These are phyloP conservation scores for Claviceps arundinis DNA, from an alignment of 2,329 filamentous ascomycete genomes.

Conservation along the genomic window DNA sequence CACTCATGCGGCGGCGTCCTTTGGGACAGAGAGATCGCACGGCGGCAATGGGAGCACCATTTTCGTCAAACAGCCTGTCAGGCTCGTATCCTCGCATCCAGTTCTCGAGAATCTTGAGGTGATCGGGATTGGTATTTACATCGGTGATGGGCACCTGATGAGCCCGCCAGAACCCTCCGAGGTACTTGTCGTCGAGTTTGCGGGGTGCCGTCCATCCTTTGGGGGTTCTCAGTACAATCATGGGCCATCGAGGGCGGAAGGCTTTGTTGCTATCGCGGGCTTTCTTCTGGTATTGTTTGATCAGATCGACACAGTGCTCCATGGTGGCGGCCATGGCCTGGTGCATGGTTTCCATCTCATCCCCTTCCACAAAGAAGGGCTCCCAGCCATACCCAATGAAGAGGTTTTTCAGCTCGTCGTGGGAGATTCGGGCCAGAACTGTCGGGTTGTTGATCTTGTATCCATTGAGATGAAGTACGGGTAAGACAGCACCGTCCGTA, in stretches of 20 bases:
- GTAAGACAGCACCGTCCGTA: slow-evolving; percentile 63
- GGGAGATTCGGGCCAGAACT: slow-evolving; percentile 57
- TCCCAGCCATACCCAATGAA: slow-evolving; percentile 67
- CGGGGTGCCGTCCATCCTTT: slow-evolving; percentile 72
- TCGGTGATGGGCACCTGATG: slow-evolving; percentile 69
- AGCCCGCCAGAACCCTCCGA: slow-evolving; percentile 66
- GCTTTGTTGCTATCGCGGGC: slow-evolving; percentile 57
- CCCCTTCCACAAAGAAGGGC: slow-evolving; percentile 69
- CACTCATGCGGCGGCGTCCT: slow-evolving; percentile 59
- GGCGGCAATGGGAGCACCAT: slow-evolving; percentile 49
- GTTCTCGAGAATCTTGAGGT: slow-evolving; percentile 54
- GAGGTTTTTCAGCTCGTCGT: slow-evolving; percentile 56
- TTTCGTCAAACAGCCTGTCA: slow-evolving; percentile 53
- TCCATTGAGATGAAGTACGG: slow-evolving; percentile 66
- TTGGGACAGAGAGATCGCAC: slow-evolving; percentile 51
- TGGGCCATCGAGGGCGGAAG: slow-evolving; percentile 61
- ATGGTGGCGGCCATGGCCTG: slow-evolving; percentile 70
- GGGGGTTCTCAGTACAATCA: slow-evolving; percentile 64
- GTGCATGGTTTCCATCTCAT: slow-evolving; percentile 61
- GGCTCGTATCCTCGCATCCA: slow-evolving; percentile 72
- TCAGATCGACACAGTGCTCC: slow-evolving; percentile 58
- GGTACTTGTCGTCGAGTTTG: slow-evolving; percentile 55
- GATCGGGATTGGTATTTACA: slow-evolving; percentile 48
- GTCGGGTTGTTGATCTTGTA: slow-evolving; percentile 81
- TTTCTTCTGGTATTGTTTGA: slow-evolving; percentile 54